Base-by-base conservation (phyloP, 345 rosid genomes). In the Arabidopsis arenosa region DNA sequence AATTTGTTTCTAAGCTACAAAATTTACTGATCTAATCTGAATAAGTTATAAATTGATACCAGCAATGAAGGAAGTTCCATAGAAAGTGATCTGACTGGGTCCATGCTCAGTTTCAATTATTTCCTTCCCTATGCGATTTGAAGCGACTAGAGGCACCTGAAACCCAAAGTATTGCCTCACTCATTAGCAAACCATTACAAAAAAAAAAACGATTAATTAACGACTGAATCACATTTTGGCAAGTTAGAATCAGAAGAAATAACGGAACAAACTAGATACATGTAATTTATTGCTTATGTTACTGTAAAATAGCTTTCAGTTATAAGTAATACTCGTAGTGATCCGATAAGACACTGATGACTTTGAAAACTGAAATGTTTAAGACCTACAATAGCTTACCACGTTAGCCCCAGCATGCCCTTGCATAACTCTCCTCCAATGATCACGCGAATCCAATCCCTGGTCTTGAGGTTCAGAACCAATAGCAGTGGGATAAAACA, bases 371-470 rank as follows among this genome's bases (percentile, higher is more conserved):
- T n/a, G 8, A 71, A 64, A 30, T n/a, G 44, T 9, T 9, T 35
- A 66, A 48, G 56, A 30, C 30, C 14, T 1, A 66, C 57, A 44
- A 52, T 60, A 44, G 72, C 88, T 73, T 83, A 94, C 94, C 93
- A 95, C 61, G 80, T 92, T 92, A 65, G 98, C 98, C 58, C 96
- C 99, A 70, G 99, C 93, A 87, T 95, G 98, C 18, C 99, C 98
- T 82, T 95, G 99, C 98, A 92, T 89, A 63, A 89, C 99, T 74
- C 94, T 81, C 75, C 51, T 91, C 99, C 94, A 95, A 77, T 95
- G 99, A 72, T 90, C 96, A 79, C 86, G 65, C 11, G 97, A 95
- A 87, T 92, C 96, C 68, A 92, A 89, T 65, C 96, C 98, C 17
- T 73, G 83, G 79, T 92, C 97, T 82, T 95, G 99, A 66, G 99